These are phyloP conservation scores for Leccinum aurantiacum DNA, from an alignment of 768 basidiomycete species.

Conservation along the genomic window DNA sequence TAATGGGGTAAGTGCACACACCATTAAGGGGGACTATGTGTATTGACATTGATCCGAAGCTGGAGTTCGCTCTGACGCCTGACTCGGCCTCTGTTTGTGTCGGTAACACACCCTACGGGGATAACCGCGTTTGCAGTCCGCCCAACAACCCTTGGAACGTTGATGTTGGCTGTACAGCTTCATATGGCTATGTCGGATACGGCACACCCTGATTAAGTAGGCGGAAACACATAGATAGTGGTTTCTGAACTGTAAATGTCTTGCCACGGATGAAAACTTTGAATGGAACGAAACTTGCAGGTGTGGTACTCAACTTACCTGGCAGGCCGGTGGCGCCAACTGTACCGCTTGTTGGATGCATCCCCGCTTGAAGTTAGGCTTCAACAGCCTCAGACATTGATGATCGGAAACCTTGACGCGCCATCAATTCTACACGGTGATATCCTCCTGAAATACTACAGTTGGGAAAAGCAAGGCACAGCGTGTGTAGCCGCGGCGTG, in stretches of 20 bases:
- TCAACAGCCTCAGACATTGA: too few relatives aligned
- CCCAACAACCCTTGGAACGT: slow-evolving; percentile 8
- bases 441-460: neutral
- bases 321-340: too few relatives aligned
- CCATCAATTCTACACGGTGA: neutral
- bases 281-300: too few relatives aligned
- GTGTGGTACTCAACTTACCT: too few relatives aligned
- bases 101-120: neutral
- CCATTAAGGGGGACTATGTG: neutral
- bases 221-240: too few relatives aligned
- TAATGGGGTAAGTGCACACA: neutral
- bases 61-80: slow-evolving; percentile 1
- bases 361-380: too few relatives aligned
- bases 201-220: too few relatives aligned
- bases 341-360: too few relatives aligned
- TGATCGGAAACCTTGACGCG: neutral
- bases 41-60: neutral
- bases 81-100: slow-evolving; percentile 5
- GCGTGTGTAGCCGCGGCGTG: too few relatives aligned
- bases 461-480: neutral
- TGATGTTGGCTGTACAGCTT: neutral
- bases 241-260: too few relatives aligned
- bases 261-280: too few relatives aligned
- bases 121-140: slow-evolving; percentile 3
- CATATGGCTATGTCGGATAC: neutral